Conservation (phyloP, 345 rosid species). For the Populus deltoides region DNA sequence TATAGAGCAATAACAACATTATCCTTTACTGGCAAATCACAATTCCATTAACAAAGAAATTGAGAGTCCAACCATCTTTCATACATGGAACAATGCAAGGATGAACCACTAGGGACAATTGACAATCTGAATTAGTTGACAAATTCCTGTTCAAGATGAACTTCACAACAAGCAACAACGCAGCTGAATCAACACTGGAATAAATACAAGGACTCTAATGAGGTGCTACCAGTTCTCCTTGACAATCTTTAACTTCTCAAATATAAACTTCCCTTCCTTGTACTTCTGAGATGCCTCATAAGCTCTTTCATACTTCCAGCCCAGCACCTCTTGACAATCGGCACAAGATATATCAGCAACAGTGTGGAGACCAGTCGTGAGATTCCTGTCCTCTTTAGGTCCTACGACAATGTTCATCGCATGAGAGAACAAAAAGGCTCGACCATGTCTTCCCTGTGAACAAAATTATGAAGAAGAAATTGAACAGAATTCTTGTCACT, state of each 20-base stretch:
- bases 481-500: not conserved
- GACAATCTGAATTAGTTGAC: not conserved
- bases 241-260: conserved; percentile 25
- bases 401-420: conserved; percentile 24
- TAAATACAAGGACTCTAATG: not conserved
- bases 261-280: conserved; percentile 27
- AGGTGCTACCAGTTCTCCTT: conserved; percentile 21
- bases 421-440: conserved; percentile 33
- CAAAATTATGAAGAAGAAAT: not conserved
- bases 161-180: not conserved
- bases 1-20: not conserved
- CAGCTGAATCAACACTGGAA: not conserved
- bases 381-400: conserved; percentile 24
- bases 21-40: not conserved
- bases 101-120: conserved; percentile 14
- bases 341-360: conserved; percentile 25
- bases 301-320: conserved; percentile 30
- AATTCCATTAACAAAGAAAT: conserved; percentile 19
- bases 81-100: conserved; percentile 9
- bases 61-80: conserved; percentile 14
- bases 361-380: conserved; percentile 25
- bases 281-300: conserved; percentile 27
- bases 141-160: conserved; percentile 4
- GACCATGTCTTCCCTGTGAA: conserved; percentile 22
- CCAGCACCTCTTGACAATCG: conserved; percentile 23